Conservation (phyloP, 2,329 filamentous ascomycete species). For the Elsinoe perseae region DNA sequence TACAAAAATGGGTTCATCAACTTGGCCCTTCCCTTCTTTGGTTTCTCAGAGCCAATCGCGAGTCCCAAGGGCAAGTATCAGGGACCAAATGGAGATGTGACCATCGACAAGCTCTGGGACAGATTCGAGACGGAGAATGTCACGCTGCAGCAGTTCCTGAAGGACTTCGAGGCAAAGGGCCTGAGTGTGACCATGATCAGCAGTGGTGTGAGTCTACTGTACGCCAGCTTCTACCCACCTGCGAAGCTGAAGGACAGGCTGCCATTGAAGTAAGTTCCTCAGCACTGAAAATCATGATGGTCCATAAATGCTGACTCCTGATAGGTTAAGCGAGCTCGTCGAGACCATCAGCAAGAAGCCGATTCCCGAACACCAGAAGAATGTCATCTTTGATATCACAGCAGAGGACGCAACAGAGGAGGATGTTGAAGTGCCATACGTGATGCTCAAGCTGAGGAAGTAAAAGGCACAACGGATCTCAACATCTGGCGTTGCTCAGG, state of each 20-base stretch:
- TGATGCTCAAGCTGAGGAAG: constrained; percentile 70
- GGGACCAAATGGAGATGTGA: constrained; percentile 68
- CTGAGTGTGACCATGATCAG: constrained; percentile 86
- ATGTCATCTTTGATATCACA: constrained; percentile 93
- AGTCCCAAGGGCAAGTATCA: constrained; percentile 89
- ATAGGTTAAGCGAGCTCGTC: constrained; percentile 77
- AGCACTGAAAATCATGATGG: not conserved
- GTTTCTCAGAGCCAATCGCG: constrained; percentile 92
- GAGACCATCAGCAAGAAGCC: constrained; percentile 86
- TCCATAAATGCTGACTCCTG: not conserved
- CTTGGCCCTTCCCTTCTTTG: constrained; percentile 91
- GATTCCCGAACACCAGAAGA: constrained; percentile 84
- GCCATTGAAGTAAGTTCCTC: constrained; percentile 54
- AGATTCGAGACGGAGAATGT: constrained; percentile 86
- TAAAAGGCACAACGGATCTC: constrained; percentile 20
- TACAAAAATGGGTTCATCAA: constrained; percentile 99
- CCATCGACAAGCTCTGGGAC: constrained; percentile 95
- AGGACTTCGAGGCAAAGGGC: constrained; percentile 72
- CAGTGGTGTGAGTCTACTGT: constrained; percentile 91
- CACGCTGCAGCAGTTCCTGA: constrained; percentile 74
- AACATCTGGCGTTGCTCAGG: not conserved
- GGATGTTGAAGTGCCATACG: constrained; percentile 94
- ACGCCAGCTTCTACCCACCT: constrained; percentile 83
- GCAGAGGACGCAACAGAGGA: constrained; percentile 81
- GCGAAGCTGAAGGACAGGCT: constrained; percentile 78